These are phyloP conservation scores for Evernia prunastri DNA, from an alignment of 495 filamentous ascomycete species.

Conservation along the genomic window DNA sequence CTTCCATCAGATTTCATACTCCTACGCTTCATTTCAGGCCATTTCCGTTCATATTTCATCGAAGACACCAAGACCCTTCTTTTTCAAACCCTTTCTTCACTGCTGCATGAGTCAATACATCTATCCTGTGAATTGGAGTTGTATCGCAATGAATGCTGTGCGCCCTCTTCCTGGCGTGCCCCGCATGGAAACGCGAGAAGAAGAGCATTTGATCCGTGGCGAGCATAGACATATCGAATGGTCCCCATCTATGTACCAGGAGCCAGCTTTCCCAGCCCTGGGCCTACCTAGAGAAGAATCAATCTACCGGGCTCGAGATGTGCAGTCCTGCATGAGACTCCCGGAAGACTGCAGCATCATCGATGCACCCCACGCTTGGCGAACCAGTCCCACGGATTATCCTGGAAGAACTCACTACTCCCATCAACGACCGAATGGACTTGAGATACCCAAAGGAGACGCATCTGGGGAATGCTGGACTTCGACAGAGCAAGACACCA, in stretches of 20 bases:
- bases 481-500: conserved; percentile 14
- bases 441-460: conserved; percentile 10
- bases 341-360: conserved; percentile 9
- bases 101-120: conserved; percentile 12
- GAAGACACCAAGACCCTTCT: not conserved
- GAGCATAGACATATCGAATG: not conserved
- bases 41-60: not conserved
- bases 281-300: conserved; percentile 2
- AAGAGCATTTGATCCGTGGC: conserved; percentile 5
- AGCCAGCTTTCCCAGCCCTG: not conserved
- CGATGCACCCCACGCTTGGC: conserved; percentile 17
- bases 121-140: not conserved
- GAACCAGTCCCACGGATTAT: conserved; percentile 6
- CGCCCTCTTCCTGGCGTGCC: conserved; percentile 11
- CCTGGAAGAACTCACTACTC: not conserved
- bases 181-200: not conserved
- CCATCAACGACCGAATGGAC: conserved; percentile 8
- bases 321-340: conserved; percentile 3
- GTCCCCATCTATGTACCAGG: conserved; percentile 7
- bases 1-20: not conserved
- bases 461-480: conserved; percentile 7
- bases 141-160: conserved; percentile 10
- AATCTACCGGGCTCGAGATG: conserved; percentile 1
- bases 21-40: not conserved
- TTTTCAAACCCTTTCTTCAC: not conserved